A percentile compares a stretch with the other conserved stretches of the same genome.
Conservation (phyloP, 441 rosid species). For the Populus hybrid region DNA sequence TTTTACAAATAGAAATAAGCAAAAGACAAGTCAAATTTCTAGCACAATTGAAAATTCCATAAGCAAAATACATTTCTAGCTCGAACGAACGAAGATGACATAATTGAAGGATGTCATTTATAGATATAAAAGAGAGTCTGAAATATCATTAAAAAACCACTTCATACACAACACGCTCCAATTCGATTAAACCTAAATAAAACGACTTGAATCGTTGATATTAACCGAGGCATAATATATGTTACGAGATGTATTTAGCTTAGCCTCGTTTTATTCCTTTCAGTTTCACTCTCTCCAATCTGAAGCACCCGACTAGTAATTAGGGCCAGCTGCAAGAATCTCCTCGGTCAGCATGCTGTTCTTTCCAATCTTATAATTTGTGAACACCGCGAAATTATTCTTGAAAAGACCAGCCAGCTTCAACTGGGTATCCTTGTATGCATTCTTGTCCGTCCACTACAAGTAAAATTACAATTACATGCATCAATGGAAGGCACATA, state of each 20-base stretch:
- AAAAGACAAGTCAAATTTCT: not conserved
- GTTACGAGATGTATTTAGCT: not conserved
- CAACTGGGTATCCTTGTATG: constrained; percentile 61
- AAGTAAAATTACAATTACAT: not conserved
- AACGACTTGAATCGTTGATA: too few species aligned
- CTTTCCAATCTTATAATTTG: constrained; percentile 66
- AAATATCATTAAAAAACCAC: not conserved
- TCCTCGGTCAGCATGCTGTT: constrained; percentile 62
- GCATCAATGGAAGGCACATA: not conserved
- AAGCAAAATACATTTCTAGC: not conserved
- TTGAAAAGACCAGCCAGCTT: constrained; percentile 74
- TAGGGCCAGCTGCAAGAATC: constrained; percentile 78
- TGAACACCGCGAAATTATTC: constrained; percentile 70
- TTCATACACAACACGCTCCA: not conserved
- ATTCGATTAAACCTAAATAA: not conserved
- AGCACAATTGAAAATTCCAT: not conserved
- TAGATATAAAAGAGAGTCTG: too few species aligned
- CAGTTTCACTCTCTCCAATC: not conserved
- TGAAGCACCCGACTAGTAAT: constrained; percentile 28
- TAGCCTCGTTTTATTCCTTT: not conserved
- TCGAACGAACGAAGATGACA: not conserved
- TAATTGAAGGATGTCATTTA: not conserved
- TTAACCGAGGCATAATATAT: not conserved
- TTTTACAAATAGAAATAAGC: not conserved
- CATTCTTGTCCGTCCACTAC: constrained; percentile 76